These are phyloP conservation scores for Arctium lappa DNA, from an alignment of 129 eudicot species.

Conservation along the genomic window DNA sequence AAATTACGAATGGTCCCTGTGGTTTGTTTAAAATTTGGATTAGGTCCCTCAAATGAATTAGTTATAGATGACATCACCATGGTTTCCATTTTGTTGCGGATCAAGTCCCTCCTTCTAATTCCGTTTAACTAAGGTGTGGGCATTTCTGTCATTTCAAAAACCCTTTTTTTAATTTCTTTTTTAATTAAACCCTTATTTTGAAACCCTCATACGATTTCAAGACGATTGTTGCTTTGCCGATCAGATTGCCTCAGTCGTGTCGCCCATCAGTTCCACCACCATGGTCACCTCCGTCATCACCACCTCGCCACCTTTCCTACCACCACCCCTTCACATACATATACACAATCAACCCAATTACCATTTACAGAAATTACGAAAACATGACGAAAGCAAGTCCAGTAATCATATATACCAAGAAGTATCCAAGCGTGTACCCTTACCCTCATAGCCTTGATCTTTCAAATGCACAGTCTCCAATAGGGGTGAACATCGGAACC, in stretches of 20 bases:
- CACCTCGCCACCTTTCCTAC: constrained; percentile 1
- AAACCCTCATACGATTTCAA: too few species aligned
- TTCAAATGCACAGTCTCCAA: constrained; percentile 29
- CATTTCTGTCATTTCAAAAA: too few species aligned
- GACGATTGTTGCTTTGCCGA: neutral
- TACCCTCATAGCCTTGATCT: constrained; percentile 30
- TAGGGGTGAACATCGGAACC: too few species aligned
- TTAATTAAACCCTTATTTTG: too few species aligned
- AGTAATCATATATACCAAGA: neutral
- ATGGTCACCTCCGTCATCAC: neutral
- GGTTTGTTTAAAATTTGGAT: too few species aligned
- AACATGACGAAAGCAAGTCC: neutral
- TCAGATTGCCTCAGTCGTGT: constrained; percentile 15
- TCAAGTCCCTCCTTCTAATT: too few species aligned
- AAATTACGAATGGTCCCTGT: too few species aligned
- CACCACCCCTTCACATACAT: neutral
- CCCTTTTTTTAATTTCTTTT: too few species aligned
- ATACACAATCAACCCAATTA: neutral
- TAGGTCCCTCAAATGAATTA: too few species aligned
- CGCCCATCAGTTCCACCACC: neutral
- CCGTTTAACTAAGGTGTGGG: too few species aligned
- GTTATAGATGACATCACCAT: too few species aligned
- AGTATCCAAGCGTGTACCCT: constrained; percentile 16
- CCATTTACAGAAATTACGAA: neutral
- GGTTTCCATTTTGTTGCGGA: too few species aligned